Evolutionary conservation across 768 basidiomycete genomes (phyloP).

Genomic region (Mycena rebaudengoi): DNA sequence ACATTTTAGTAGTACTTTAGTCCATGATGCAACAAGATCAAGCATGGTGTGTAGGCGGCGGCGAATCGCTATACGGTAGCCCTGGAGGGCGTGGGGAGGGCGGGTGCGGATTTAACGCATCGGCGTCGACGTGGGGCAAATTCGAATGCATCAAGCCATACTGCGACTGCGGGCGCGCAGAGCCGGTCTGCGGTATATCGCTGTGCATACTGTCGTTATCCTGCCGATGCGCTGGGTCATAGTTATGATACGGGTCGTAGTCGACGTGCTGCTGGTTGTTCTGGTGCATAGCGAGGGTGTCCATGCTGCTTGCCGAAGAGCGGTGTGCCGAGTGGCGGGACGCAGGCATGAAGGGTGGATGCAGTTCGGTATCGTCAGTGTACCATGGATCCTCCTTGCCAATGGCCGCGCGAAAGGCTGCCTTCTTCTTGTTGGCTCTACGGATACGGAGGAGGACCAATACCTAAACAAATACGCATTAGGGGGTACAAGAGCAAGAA

Average conservation of each 20-base stretch:
- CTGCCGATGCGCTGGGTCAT: background rate
- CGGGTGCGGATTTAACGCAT: no score
- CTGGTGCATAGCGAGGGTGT: constrained; percentile 12
- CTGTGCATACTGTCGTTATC: background rate
- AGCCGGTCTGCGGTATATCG: background rate
- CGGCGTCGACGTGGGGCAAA: no score
- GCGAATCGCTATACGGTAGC: no score
- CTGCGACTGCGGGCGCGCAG: background rate
- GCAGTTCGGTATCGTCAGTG: constrained; percentile 15
- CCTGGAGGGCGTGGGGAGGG: no score
- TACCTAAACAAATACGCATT: background rate
- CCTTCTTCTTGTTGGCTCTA: background rate
- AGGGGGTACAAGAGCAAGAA: background rate
- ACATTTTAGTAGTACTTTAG: no score
- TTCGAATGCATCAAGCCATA: no score
- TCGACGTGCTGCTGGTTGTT: constrained; percentile 18
- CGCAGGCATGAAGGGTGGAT: constrained; percentile 23
- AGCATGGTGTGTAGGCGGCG: no score
- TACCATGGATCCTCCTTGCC: constrained; percentile 23
- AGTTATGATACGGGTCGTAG: no score
- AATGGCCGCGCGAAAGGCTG: background rate
- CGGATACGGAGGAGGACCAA: constrained; percentile 16
- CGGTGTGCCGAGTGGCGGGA: background rate
- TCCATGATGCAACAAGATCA: no score
- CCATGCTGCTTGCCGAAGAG: constrained; percentile 16